phyloP scores from a whole-genome alignment of 1,284 basidiomycete genomes.

The Lentinus polychrous region DNA sequence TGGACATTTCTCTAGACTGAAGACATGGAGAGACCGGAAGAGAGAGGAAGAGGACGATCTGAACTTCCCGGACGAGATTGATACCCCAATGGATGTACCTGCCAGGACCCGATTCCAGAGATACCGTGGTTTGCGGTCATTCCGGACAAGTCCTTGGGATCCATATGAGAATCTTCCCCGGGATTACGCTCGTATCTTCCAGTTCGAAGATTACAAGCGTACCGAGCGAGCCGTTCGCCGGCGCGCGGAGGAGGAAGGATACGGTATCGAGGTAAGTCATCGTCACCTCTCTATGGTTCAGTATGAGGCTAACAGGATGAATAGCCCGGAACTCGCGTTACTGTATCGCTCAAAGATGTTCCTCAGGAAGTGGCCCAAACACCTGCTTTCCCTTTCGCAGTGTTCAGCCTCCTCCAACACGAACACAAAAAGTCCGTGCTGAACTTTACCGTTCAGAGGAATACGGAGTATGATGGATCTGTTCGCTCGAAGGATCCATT shows the following conservation, averaged over 20 bases:
- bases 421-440: constrained; percentile 95
- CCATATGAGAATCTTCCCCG: constrained; percentile 93
- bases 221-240: constrained; percentile 75
- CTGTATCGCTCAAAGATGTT: constrained; percentile 66
- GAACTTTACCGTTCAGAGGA: constrained; percentile 91
- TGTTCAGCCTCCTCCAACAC: constrained; percentile 87
- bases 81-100: constrained; percentile 86
- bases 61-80: constrained; percentile 95
- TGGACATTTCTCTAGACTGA: constrained; percentile 39
- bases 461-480: constrained; percentile 88
- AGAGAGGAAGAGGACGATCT: constrained; percentile 75
- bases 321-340: constrained; percentile 77
- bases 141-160: constrained; percentile 96
- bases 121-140: constrained; percentile 86
- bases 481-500: constrained; percentile 94
- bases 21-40: constrained; percentile 59
- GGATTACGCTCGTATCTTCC: constrained; percentile 94
- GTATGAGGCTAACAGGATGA: background rate
- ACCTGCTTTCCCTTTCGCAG: constrained; percentile 48
- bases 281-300: background rate
- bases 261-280: constrained; percentile 55
- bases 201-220: constrained; percentile 91
- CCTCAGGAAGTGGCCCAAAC: constrained; percentile 43
- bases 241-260: constrained; percentile 52
- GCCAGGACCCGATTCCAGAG: constrained; percentile 88